These are phyloP conservation scores for Kwoniella sp. DNA, from an alignment of 768 basidiomycete species.

Conservation along the genomic window DNA sequence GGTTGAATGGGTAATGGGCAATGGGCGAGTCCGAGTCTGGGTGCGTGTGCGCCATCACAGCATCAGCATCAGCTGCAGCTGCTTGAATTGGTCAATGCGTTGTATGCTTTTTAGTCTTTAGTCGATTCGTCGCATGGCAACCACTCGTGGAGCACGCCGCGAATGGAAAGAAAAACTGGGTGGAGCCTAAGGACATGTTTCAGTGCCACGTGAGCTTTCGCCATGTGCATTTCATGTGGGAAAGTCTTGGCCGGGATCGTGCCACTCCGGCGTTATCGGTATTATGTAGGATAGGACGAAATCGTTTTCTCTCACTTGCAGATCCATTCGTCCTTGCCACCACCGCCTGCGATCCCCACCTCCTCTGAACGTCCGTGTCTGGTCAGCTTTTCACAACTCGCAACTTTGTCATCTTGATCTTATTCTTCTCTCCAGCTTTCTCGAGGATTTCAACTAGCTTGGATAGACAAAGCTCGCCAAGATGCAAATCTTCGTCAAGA, in stretches of 20 bases:
- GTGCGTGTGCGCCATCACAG: slow-evolving; percentile 2
- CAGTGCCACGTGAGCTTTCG: background rate
- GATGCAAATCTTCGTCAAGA: slow-evolving; percentile 99
- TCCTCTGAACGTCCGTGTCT: background rate
- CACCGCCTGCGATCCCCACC: background rate
- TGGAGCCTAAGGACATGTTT: background rate
- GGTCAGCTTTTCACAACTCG: background rate
- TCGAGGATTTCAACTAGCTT: slow-evolving; percentile 39
- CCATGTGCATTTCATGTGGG: background rate
- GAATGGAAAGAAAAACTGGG: background rate
- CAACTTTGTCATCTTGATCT: background rate
- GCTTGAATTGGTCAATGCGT: too few relatives aligned
- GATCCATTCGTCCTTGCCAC: background rate
- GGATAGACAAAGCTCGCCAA: slow-evolving; percentile 41
- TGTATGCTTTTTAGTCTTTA: too few relatives aligned
- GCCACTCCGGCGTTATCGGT: background rate
- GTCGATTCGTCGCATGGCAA: background rate
- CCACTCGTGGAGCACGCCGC: background rate
- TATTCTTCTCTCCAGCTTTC: slow-evolving; percentile 19
- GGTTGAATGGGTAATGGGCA: slow-evolving; percentile 2
- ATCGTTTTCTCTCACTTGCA: too few relatives aligned
- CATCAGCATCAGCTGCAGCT: background rate
- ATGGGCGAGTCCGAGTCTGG: background rate
- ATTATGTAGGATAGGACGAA: background rate
- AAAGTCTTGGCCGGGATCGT: background rate